Evolutionary conservation across 179 eudicot genomes (phyloP).

Genomic region (Nepenthes alata): DNA sequence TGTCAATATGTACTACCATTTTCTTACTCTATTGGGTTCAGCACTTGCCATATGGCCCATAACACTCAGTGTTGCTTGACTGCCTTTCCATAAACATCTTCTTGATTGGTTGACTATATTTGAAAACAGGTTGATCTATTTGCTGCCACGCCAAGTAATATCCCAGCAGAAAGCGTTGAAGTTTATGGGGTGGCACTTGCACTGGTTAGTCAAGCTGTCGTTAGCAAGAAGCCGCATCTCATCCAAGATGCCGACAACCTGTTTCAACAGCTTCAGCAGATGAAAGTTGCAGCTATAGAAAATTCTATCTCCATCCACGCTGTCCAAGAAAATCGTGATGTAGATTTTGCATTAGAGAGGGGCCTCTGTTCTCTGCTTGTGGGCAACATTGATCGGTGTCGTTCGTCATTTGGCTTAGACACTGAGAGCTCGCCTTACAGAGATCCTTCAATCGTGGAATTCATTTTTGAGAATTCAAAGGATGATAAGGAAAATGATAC

Average conservation of each 20-base stretch:
- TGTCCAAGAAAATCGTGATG: conserved; percentile 41
- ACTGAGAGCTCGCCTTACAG: conserved; percentile 59
- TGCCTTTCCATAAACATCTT: not conserved
- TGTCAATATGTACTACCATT: not conserved
- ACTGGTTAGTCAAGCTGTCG: conserved; percentile 81
- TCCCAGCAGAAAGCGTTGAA: conserved; percentile 92
- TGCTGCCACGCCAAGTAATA: conserved; percentile 73
- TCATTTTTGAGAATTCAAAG: conserved; percentile 67
- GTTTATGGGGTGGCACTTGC: conserved; percentile 96
- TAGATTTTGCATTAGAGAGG: conserved; percentile 83
- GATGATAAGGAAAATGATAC: conserved; percentile 62
- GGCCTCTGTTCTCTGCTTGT: conserved; percentile 90
- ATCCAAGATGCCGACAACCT: conserved; percentile 87
- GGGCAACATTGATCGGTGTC: conserved; percentile 83
- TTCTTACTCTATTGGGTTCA: conserved; percentile 1
- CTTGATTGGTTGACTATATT: not conserved
- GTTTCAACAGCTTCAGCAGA: conserved; percentile 88
- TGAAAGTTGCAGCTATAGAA: conserved; percentile 38
- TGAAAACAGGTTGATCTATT: conserved; percentile 44
- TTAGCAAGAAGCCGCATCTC: conserved; percentile 76
- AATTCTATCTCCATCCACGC: conserved; percentile 31
- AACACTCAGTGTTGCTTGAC: not conserved
- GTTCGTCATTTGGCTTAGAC: conserved; percentile 88
- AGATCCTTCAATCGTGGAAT: conserved; percentile 59
- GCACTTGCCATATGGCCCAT: not conserved